Evolutionary conservation across 345 rosid genomes (phyloP), one percentile per base, ranked within the genome.

Genomic region (Stellera chamaejasme): DNA sequence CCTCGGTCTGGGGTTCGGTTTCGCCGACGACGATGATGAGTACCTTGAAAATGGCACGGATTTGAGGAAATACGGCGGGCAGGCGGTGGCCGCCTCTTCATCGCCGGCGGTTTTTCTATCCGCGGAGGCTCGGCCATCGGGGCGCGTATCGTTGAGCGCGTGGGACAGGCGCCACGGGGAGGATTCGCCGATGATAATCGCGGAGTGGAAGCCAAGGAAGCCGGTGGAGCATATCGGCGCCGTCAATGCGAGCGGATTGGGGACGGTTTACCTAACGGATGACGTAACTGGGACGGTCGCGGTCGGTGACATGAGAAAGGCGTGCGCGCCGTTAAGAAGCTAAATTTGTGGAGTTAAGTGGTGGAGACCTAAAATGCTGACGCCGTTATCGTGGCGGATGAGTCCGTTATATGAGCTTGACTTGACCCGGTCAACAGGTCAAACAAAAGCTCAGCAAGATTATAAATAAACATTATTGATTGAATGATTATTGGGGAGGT

Each of bases 231-330:
- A 76, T 58, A 56, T 71, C 10, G 60, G 61, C 0, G 66, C 67
- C 1, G 71, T 82, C 45, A 43, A 52, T 2, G 56, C 26, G 1
- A 75, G 76, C 25, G 76, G 72, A 56, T 62, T 66, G 7, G 69
- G 62, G 67, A 76, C 77, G 66, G 64, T 83, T n/a, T 72, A 70
- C 72, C 70, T 87, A 16, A 69, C 72, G 8, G 77, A 75, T 66
- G 69, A 69, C 43, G 78, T 75, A 56, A 63, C 54, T 8, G 63
- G 69, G 10, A 71, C 63, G 61, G 57, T 78, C 55, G 68, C 68
- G 48, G 80, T 83, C 1, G 85, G 79, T 12, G 97, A 90, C 13
- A 48, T 84, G 71, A 76, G 95, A 64, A 90, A 71, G 52, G 71
- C 52, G 15, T 62, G 59, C 32, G 65, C 75, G 32, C 79, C 80